Conservation (phyloP, 495 filamentous ascomycete genomes). For the Clavariopsis aquatica region DNA sequence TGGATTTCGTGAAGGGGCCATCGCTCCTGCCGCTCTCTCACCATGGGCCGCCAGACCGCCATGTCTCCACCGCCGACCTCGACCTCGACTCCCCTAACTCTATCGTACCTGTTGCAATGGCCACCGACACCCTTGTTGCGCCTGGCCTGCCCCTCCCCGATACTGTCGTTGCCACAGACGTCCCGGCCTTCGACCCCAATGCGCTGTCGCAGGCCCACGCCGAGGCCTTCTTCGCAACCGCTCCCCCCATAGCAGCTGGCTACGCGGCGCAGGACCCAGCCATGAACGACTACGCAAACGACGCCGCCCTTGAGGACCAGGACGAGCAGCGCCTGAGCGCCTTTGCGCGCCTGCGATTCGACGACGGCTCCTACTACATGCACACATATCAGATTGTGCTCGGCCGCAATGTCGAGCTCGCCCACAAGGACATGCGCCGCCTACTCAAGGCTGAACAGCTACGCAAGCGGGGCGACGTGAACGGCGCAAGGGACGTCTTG, state of each 20-base stretch:
- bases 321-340: conserved; percentile 43
- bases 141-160: not conserved
- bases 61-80: conserved; percentile 11
- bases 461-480: conserved; percentile 19
- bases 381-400: conserved; percentile 66
- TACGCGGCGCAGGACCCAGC: not conserved
- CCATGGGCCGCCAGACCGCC: not conserved
- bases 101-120: not conserved
- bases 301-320: not conserved
- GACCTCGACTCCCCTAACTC: not conserved
- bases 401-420: conserved; percentile 59
- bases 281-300: not conserved
- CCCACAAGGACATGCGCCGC: conserved; percentile 28
- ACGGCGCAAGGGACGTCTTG: conserved; percentile 5
- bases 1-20: conserved; percentile 9
- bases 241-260: not conserved
- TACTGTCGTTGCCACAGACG: not conserved
- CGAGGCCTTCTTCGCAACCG: not conserved
- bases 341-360: conserved; percentile 70
- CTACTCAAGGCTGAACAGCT: conserved; percentile 17
- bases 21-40: not conserved
- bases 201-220: not conserved
- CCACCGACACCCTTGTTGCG: not conserved
- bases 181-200: not conserved
- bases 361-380: conserved; percentile 72